These are phyloP conservation scores for Musa acuminata DNA, from an alignment of 176 grass and related monocot species.

Conservation along the genomic window DNA sequence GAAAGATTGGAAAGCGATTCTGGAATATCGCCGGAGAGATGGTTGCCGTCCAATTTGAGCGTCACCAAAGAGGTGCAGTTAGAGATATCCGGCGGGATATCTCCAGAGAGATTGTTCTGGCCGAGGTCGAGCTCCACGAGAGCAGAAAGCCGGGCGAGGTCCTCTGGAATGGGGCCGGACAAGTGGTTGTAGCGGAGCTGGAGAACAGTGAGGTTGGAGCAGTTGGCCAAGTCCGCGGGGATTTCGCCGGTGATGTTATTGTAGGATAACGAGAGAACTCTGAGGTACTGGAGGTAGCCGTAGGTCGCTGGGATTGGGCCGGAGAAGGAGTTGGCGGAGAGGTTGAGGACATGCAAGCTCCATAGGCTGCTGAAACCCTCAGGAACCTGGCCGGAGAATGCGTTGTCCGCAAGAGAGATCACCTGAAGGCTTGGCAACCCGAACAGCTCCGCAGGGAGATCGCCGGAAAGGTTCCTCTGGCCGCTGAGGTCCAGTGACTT, in stretches of 20 bases:
- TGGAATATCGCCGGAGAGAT: constrained; percentile 66
- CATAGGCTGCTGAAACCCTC: constrained; percentile 99
- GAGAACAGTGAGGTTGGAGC: constrained; percentile 86
- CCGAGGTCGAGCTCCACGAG: constrained; percentile 69
- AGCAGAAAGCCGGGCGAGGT: constrained; percentile 48
- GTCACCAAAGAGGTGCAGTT: constrained; percentile 48
- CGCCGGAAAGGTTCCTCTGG: constrained; percentile 74
- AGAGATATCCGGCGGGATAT: constrained; percentile 62
- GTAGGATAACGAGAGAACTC: constrained; percentile 64
- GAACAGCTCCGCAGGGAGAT: constrained; percentile 69
- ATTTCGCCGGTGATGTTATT: constrained; percentile 66
- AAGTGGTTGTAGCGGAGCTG: constrained; percentile 60
- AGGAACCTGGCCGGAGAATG: constrained; percentile 62
- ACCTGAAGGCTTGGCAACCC: constrained; percentile 69
- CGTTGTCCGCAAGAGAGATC: constrained; percentile 68
- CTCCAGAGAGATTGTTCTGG: constrained; percentile 51
- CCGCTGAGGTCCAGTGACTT: constrained; percentile 55
- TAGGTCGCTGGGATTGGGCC: constrained; percentile 66
- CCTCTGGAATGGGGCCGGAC: constrained; percentile 51
- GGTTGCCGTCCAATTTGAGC: constrained; percentile 66
- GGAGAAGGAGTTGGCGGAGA: constrained; percentile 72
- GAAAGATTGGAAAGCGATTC: constrained; percentile 63
- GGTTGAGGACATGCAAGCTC: constrained; percentile 69
- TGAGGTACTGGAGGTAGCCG: constrained; percentile 75
- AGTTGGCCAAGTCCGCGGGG: constrained; percentile 74